phyloP scores from a whole-genome alignment of 441 rosid species.

The Croton laevigatus region DNA sequence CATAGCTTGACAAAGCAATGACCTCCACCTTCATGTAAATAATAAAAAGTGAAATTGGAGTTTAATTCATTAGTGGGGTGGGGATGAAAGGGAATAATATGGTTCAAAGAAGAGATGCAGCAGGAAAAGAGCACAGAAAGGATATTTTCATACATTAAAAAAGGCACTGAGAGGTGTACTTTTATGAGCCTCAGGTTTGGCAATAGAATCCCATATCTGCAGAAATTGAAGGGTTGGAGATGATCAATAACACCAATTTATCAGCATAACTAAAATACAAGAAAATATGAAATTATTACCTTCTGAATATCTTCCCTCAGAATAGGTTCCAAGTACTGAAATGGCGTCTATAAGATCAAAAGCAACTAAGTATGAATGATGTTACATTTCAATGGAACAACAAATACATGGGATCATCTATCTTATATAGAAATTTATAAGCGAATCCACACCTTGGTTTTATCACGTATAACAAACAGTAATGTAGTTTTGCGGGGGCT shows the following conservation, averaged over 20 bases:
- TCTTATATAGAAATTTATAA: slow-evolving; percentile 15
- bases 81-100: not conserved
- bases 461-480: slow-evolving; percentile 92
- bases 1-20: slow-evolving; percentile 78
- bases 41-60: slow-evolving; percentile 18
- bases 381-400: slow-evolving; percentile 6
- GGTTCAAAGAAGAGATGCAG: not conserved
- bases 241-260: slow-evolving; percentile 15
- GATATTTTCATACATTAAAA: slow-evolving; percentile 60
- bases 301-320: slow-evolving; percentile 88
- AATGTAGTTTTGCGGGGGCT: slow-evolving; percentile 92
- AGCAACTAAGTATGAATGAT: slow-evolving; percentile 13
- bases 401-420: not conserved
- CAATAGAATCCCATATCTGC: slow-evolving; percentile 90
- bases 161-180: slow-evolving; percentile 72
- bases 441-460: slow-evolving; percentile 60
- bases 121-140: not conserved
- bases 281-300: slow-evolving; percentile 37
- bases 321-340: slow-evolving; percentile 66
- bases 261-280: slow-evolving; percentile 6
- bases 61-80: not conserved
- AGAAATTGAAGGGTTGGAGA: slow-evolving; percentile 23
- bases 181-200: slow-evolving; percentile 65
- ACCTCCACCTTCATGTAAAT: slow-evolving; percentile 66
- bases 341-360: slow-evolving; percentile 59